These are phyloP conservation scores for Acanthamoeba culbertsoni DNA, from an alignment of 208 protist species.

Conservation along the genomic window DNA sequence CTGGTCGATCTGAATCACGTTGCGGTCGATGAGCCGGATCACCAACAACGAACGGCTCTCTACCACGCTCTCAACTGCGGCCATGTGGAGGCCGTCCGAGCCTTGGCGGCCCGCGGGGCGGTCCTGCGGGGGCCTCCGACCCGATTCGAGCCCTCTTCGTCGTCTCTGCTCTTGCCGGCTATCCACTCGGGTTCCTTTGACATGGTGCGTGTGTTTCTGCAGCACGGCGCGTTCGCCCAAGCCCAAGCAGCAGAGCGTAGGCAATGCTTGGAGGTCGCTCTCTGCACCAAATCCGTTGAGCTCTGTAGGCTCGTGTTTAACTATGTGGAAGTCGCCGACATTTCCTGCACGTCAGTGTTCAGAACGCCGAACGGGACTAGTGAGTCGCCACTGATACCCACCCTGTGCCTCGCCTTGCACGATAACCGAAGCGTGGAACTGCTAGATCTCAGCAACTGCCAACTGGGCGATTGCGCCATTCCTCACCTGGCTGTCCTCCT, in stretches of 20 bases:
- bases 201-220: background rate
- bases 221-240: background rate
- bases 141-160: background rate
- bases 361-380: background rate
- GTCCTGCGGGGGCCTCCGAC: too few species aligned
- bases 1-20: background rate
- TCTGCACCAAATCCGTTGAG: background rate
- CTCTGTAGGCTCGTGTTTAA: background rate
- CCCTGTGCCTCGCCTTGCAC: background rate
- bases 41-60: too few species aligned
- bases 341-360: background rate
- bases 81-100: too few species aligned
- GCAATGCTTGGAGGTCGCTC: background rate
- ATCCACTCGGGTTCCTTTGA: background rate
- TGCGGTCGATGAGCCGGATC: background rate
- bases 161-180: background rate
- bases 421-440: background rate
- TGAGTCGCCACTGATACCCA: too few species aligned
- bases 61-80: too few species aligned
- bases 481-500: background rate
- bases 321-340: background rate
- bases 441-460: background rate
- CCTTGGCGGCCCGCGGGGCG: too few species aligned
- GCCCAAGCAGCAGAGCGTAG: background rate
- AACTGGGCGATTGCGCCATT: background rate